These are phyloP conservation scores for Typha latifolia DNA, from an alignment of 176 grass and related monocot species.

Conservation along the genomic window DNA sequence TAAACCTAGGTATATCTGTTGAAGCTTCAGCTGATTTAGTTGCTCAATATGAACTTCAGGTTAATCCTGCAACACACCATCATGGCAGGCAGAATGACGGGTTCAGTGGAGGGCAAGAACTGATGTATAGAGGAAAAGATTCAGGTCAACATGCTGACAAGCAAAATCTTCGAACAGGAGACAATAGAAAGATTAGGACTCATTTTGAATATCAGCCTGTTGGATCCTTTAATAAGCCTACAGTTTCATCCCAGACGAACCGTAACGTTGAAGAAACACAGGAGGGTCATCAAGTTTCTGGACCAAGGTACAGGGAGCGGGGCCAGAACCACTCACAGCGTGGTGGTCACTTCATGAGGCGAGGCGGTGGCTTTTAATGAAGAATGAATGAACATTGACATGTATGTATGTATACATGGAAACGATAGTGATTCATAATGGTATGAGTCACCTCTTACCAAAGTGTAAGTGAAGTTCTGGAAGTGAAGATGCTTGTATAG, in stretches of 20 bases:
- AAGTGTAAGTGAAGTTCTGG: no score
- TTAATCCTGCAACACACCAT: conserved; percentile 19
- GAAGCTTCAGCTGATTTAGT: conserved; percentile 5
- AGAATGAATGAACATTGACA: no score
- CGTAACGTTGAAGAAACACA: conserved; percentile 27
- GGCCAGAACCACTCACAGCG: conserved; percentile 20
- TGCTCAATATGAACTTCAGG: conserved; percentile 29
- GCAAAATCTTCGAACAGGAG: conserved; percentile 28
- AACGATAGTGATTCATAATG: no score
- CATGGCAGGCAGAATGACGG: no score
- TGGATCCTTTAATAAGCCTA: conserved; percentile 31
- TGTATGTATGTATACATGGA: no score
- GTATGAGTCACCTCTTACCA: no score
- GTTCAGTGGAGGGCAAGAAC: conserved; percentile 41
- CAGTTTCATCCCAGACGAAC: conserved; percentile 27
- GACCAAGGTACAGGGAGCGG: conserved; percentile 28
- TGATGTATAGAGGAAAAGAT: conserved; percentile 37
- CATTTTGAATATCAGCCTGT: conserved; percentile 66
- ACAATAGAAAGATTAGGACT: conserved; percentile 29
- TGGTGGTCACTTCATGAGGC: conserved; percentile 34
- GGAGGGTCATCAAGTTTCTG: conserved; percentile 11
- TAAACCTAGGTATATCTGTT: conserved; percentile 1
- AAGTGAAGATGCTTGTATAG: no score
- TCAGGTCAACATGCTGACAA: no score
- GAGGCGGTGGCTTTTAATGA: conserved; percentile 24